Conservation (phyloP, 768 basidiomycete genomes). For the Xerocomellus amylosporus region DNA sequence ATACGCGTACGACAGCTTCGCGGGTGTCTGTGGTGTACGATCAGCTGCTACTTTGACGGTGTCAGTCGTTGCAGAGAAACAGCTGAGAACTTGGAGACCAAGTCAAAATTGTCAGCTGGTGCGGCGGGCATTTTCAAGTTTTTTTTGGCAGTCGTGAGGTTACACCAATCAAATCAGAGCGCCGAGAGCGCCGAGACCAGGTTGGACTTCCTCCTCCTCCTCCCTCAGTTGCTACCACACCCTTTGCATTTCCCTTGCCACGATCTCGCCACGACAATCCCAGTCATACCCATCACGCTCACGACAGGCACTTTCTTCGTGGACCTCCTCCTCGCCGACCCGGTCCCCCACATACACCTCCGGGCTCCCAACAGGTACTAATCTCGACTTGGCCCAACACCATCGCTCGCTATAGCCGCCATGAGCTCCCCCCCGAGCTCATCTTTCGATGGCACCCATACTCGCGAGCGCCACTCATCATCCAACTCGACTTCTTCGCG, state of each 20-base stretch:
- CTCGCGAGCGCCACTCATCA: slow-evolving; percentile 25
- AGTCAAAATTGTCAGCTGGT: too few relatives aligned
- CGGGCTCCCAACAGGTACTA: neutral
- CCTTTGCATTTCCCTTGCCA: neutral
- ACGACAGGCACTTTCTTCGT: neutral
- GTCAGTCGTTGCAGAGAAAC: too few relatives aligned
- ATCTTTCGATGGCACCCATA: slow-evolving; percentile 15
- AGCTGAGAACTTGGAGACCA: too few relatives aligned
- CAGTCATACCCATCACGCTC: neutral
- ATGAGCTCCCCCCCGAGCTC: slow-evolving; percentile 21
- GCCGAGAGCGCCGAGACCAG: neutral
- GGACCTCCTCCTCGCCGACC: neutral
- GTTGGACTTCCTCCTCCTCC: neutral
- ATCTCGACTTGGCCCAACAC: neutral
- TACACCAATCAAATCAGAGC: neutral
- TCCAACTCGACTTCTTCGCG: slow-evolving; percentile 28
- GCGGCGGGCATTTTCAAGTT: too few relatives aligned
- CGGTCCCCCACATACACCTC: neutral
- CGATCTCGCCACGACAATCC: neutral
- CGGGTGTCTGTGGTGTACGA: too few relatives aligned
- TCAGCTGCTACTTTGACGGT: too few relatives aligned
- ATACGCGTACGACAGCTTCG: too few relatives aligned
- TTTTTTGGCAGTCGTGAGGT: too few relatives aligned
- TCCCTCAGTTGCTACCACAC: neutral
- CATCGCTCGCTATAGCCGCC: neutral